These are phyloP conservation scores for Jackrogersella multiformis DNA, from an alignment of 495 filamentous ascomycete species.

Conservation along the genomic window DNA sequence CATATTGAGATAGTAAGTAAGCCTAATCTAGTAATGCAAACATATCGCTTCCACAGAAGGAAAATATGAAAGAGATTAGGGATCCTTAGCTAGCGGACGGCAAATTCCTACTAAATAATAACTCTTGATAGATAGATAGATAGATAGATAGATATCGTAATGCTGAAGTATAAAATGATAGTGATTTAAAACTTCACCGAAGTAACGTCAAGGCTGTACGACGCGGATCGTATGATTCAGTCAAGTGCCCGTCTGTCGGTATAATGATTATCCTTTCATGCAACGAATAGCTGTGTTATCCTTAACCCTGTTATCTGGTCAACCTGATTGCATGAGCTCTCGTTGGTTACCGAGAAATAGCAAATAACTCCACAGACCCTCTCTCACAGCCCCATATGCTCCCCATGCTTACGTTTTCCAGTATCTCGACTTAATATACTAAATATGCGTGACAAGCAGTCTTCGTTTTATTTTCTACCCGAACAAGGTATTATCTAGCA, in stretches of 20 bases:
- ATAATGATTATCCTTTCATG: not conserved
- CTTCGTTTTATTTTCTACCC: not conserved
- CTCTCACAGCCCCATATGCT: not conserved
- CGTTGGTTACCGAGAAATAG: constrained; percentile 19
- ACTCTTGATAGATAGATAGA: too few species aligned
- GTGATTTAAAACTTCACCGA: constrained; percentile 31
- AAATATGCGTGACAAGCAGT: constrained; percentile 4
- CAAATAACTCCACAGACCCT: not conserved
- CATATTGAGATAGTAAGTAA: not conserved
- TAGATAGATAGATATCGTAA: too few species aligned
- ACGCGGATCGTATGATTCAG: constrained; percentile 15
- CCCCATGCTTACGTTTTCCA: not conserved
- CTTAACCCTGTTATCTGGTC: not conserved
- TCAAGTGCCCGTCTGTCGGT: constrained; percentile 2
- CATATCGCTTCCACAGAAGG: constrained; percentile 11
- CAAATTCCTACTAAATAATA: not conserved
- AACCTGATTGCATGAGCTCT: constrained; percentile 18
- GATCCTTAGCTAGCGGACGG: not conserved
- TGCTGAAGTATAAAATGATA: not conserved
- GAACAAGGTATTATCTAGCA: not conserved
- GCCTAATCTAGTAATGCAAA: constrained; percentile 17
- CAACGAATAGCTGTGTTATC: not conserved
- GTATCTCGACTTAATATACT: not conserved
- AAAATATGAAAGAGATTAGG: not conserved
- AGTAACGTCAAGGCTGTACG: constrained; percentile 21